These are phyloP conservation scores for Holtermanniella nyarrowii DNA, from an alignment of 768 basidiomycete species.

Conservation along the genomic window DNA sequence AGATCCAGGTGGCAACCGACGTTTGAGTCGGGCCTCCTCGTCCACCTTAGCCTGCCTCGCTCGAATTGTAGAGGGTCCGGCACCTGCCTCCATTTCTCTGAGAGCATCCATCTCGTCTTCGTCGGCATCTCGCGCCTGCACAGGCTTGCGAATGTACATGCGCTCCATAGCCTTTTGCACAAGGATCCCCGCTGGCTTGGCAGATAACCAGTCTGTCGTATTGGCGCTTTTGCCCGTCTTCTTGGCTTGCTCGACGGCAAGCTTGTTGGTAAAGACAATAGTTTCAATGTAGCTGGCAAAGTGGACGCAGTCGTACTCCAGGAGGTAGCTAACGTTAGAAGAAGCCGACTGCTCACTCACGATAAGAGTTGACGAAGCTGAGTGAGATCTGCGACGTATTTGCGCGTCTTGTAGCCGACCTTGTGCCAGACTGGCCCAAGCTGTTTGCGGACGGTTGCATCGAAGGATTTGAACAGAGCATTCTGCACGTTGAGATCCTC, in stretches of 20 bases:
- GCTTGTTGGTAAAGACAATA: slow-evolving; percentile 54
- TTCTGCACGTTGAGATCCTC: slow-evolving; percentile 88
- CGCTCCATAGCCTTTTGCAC: slow-evolving; percentile 68
- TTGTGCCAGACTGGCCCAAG: slow-evolving; percentile 95
- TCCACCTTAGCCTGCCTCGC: slow-evolving; percentile 4
- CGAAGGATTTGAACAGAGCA: slow-evolving; percentile 88
- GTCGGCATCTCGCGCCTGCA: background rate
- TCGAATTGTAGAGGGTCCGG: slow-evolving; percentile 15
- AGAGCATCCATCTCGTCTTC: slow-evolving; percentile 47
- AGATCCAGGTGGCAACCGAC: slow-evolving; percentile 66
- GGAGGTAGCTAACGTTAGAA: slow-evolving; percentile 53
- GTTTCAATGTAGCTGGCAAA: slow-evolving; percentile 89
- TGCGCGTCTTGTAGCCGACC: slow-evolving; percentile 82
- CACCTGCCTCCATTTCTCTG: slow-evolving; percentile 19
- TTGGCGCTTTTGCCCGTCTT: slow-evolving; percentile 54
- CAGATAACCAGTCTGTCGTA: slow-evolving; percentile 55
- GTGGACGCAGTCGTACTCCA: slow-evolving; percentile 80
- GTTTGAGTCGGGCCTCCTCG: slow-evolving; percentile 30
- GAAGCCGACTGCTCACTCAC: slow-evolving; percentile 45
- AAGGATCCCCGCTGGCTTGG: slow-evolving; percentile 79
- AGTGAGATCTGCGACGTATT: slow-evolving; percentile 77
- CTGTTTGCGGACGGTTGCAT: slow-evolving; percentile 72
- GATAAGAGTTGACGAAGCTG: slow-evolving; percentile 70
- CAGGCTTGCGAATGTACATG: slow-evolving; percentile 53
- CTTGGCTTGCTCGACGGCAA: slow-evolving; percentile 18